A percentile compares a stretch with the other conserved stretches of the same genome.
Conservation (phyloP, 768 basidiomycete genomes). For the Tricholoma saponaceum region DNA sequence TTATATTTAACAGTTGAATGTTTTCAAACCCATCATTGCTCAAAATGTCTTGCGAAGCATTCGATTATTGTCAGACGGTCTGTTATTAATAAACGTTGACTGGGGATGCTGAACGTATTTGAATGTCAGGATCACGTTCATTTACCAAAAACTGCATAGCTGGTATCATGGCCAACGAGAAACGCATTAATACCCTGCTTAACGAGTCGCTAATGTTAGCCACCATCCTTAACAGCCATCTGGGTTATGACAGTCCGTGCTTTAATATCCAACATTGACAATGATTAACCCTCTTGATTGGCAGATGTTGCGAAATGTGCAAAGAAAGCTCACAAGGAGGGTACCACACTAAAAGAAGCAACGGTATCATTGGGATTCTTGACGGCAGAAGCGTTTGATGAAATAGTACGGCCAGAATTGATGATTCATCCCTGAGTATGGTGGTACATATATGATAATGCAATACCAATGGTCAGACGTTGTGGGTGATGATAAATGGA, state of each 20-base stretch:
- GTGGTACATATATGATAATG: no score
- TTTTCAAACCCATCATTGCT: slow-evolving; percentile 98
- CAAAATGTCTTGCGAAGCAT: slow-evolving; percentile 98
- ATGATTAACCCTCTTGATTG: slow-evolving; percentile 12
- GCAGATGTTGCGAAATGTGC: slow-evolving; percentile 96
- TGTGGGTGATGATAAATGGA: neutral
- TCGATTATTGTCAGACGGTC: slow-evolving; percentile 88
- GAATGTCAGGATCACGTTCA: slow-evolving; percentile 68
- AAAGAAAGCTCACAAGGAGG: slow-evolving; percentile 99
- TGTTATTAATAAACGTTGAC: slow-evolving; percentile 15
- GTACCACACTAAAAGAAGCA: slow-evolving; percentile 93
- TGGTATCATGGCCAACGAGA: slow-evolving; percentile 95
- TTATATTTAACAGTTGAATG: slow-evolving; percentile 68
- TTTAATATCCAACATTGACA: neutral
- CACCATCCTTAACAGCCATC: slow-evolving; percentile 91
- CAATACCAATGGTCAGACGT: neutral
- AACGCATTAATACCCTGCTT: slow-evolving; percentile 81
- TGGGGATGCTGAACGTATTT: slow-evolving; percentile 6
- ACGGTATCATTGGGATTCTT: slow-evolving; percentile 85
- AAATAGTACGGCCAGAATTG: slow-evolving; percentile 87
- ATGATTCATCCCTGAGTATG: slow-evolving; percentile 54
- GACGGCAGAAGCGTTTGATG: slow-evolving; percentile 89
- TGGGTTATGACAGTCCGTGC: slow-evolving; percentile 93
- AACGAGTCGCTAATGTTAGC: slow-evolving; percentile 98
- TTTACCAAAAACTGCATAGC: slow-evolving; percentile 98